phyloP scores from a whole-genome alignment of 352 stramenopile genomes.

The Phytophthora idaei region DNA sequence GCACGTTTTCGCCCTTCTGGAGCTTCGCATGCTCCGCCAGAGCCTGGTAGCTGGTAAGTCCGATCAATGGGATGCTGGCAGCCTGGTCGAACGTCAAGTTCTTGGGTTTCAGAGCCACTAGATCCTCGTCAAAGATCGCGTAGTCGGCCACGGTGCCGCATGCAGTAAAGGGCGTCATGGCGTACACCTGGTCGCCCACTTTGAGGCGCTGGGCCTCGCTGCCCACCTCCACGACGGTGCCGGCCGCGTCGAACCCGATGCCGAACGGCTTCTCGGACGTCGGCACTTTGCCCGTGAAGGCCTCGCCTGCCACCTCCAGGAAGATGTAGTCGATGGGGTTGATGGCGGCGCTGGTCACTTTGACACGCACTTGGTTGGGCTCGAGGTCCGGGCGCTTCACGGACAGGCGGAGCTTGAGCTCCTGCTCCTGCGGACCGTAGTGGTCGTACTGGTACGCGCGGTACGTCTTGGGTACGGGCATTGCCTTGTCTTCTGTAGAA shows the following conservation, averaged over 20 bases:
- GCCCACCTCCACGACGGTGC: constrained; percentile 34
- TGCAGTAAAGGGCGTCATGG: constrained; percentile 24
- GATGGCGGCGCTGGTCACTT: constrained; percentile 31
- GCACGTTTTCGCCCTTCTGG: constrained; percentile 44
- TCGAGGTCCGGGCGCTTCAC: constrained; percentile 25
- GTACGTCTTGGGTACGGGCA: constrained; percentile 35
- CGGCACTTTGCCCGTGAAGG: constrained; percentile 22
- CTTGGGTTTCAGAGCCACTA: constrained; percentile 49
- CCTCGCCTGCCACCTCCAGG: constrained; percentile 17
- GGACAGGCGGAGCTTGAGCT: constrained; percentile 32
- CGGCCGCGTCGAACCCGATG: constrained; percentile 34
- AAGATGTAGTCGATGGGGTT: constrained; percentile 45
- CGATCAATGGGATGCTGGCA: constrained; percentile 37
- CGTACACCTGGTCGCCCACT: constrained; percentile 38
- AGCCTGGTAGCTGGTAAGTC: constrained; percentile 47
- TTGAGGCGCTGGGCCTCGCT: constrained; percentile 15
- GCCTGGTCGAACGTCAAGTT: constrained; percentile 51
- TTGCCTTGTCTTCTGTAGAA: constrained; percentile 2
- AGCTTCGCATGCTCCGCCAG: constrained; percentile 43
- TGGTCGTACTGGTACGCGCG: constrained; percentile 29
- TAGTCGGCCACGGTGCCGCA: constrained; percentile 46
- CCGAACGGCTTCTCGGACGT: constrained; percentile 20
- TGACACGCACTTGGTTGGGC: constrained; percentile 42
- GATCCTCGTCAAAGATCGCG: constrained; percentile 31
- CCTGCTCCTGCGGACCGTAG: constrained; percentile 4